phyloP scores from a whole-genome alignment of 192 early-diverging fungal genomes.

The Backusella sp. region DNA sequence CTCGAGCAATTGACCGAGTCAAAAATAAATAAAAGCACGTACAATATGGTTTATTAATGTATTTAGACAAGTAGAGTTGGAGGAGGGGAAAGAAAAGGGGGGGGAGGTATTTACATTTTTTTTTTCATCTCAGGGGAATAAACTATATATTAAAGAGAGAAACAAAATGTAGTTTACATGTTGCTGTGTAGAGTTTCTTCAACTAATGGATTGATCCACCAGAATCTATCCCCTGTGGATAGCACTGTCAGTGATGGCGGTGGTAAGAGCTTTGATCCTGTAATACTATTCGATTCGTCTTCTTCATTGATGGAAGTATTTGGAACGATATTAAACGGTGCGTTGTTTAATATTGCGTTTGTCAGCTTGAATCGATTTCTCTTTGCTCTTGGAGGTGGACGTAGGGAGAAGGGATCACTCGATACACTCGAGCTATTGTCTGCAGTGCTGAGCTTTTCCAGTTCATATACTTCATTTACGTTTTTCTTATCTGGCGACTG shows the following conservation, averaged over 20 bases:
- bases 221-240: not conserved
- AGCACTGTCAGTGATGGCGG: not conserved
- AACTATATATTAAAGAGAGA: not conserved
- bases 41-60: not conserved
- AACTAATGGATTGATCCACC: conserved; percentile 5
- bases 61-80: not conserved
- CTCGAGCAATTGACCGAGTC: not conserved
- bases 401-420: not conserved
- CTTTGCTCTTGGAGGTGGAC: conserved; percentile 11
- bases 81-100: no score
- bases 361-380: conserved; percentile 7
- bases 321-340: not conserved
- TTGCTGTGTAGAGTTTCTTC: conserved; percentile 8
- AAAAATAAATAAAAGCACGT: not conserved
- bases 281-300: not conserved
- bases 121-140: not conserved
- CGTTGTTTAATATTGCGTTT: not conserved
- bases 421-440: not conserved
- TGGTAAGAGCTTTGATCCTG: not conserved
- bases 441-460: not conserved
- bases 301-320: not conserved
- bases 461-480: not conserved
- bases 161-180: not conserved
- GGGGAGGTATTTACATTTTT: not conserved
- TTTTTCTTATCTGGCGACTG: not conserved